These are phyloP conservation scores for Colletotrichum cordylinicola DNA, from an alignment of 2,329 filamentous ascomycete genomes.

Conservation along the genomic window DNA sequence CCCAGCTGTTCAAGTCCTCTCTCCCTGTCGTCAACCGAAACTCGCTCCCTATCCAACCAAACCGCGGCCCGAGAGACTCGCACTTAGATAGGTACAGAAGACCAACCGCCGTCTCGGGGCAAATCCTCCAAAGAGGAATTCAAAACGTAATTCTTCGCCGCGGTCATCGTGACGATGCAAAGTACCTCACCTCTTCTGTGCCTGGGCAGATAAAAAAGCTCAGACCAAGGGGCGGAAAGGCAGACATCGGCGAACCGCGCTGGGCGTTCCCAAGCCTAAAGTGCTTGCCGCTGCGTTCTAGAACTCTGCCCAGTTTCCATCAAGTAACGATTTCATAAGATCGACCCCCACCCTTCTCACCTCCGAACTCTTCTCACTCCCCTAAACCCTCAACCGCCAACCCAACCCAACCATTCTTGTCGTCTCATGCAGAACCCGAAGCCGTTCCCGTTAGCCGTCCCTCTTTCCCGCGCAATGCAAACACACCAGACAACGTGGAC, in stretches of 20 bases:
- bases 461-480: not conserved
- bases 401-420: not conserved
- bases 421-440: not conserved
- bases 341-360: not conserved
- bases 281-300: not conserved
- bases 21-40: not conserved
- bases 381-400: not conserved
- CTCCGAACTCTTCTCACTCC: not conserved
- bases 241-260: not conserved
- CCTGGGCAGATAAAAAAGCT: not conserved
- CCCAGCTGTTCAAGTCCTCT: not conserved
- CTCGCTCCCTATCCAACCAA: not conserved
- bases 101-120: not conserved
- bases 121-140: not conserved
- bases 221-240: not conserved
- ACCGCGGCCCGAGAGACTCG: not conserved
- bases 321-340: slow-evolving; percentile 16
- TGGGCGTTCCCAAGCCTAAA: not conserved
- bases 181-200: not conserved
- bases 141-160: not conserved
- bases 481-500: not conserved
- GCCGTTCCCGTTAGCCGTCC: not conserved
- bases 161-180: not conserved
- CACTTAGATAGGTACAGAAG: not conserved
- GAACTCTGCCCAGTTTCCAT: not conserved